Percentiles rank a stretch among this genome's conserved stretches.
Evolutionary conservation across 768 basidiomycete species (phyloP).

Genomic region (Tephrocybe sp.): DNA sequence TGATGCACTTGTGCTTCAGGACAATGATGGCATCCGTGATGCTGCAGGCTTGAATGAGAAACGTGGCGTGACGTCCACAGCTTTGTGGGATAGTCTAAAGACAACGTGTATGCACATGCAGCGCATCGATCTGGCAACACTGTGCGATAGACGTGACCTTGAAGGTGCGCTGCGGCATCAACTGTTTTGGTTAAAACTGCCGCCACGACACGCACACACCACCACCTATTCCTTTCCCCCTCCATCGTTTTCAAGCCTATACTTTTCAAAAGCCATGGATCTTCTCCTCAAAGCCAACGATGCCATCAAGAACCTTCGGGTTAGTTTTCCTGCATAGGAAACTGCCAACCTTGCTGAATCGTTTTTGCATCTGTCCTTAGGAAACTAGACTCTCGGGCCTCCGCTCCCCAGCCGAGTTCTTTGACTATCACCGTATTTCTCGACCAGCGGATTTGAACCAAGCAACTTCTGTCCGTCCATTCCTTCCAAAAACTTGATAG

Average conservation of each 20-base stretch:
- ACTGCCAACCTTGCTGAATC: background rate
- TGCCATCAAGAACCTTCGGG: slow-evolving; percentile 66
- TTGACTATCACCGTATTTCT: slow-evolving; percentile 82
- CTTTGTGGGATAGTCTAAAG: slow-evolving; percentile 87
- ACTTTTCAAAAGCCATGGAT: slow-evolving; percentile 51
- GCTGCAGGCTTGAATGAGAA: slow-evolving; percentile 41
- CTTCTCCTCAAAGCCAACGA: slow-evolving; percentile 62
- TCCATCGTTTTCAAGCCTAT: slow-evolving; percentile 11
- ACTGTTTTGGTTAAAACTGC: background rate
- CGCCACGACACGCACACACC: slow-evolving; percentile 11
- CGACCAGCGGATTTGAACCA: slow-evolving; percentile 78
- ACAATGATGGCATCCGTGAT: slow-evolving; percentile 71
- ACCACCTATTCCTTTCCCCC: slow-evolving; percentile 13
- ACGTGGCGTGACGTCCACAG: slow-evolving; percentile 71
- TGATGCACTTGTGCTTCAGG: slow-evolving; percentile 87
- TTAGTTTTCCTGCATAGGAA: slow-evolving; percentile 32
- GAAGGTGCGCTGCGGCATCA: slow-evolving; percentile 39
- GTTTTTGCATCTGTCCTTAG: slow-evolving; percentile 33
- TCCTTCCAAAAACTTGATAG: background rate
- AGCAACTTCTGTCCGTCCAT: slow-evolving; percentile 62
- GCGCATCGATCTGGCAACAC: slow-evolving; percentile 67
- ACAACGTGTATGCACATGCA: slow-evolving; percentile 81
- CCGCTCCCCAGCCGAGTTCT: slow-evolving; percentile 74
- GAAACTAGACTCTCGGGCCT: slow-evolving; percentile 78
- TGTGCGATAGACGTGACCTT: slow-evolving; percentile 73